Conservation (phyloP, 768 basidiomycete genomes). For the Serendipita vermifera region DNA sequence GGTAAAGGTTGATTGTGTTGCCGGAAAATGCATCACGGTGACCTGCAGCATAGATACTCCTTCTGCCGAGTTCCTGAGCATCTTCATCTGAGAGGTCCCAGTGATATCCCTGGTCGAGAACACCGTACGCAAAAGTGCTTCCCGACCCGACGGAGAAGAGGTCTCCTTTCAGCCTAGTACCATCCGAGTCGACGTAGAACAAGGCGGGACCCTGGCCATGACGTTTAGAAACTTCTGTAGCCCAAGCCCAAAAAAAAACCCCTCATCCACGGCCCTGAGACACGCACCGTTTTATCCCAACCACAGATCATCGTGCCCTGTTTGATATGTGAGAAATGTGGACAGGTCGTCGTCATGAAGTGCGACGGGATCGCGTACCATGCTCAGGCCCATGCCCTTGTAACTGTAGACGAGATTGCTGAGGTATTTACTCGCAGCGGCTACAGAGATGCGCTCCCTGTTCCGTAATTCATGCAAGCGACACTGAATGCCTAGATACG, state of each 20-base stretch:
- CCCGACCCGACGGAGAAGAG: slow-evolving; percentile 99
- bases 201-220: slow-evolving; percentile 67
- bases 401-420: slow-evolving; percentile 95
- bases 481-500: slow-evolving; percentile 96
- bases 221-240: slow-evolving; percentile 8
- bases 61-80: slow-evolving; percentile 83
- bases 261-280: neutral
- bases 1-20: slow-evolving; percentile 91
- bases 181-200: slow-evolving; percentile 97
- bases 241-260: neutral
- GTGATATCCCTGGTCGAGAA: slow-evolving; percentile 86
- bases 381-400: slow-evolving; percentile 98
- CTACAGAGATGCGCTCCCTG: slow-evolving; percentile 92
- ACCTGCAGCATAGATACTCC: slow-evolving; percentile 93
- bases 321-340: neutral
- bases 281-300: slow-evolving; percentile 90
- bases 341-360: neutral
- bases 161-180: slow-evolving; percentile 87
- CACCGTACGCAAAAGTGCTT: slow-evolving; percentile 97
- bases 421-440: slow-evolving; percentile 96
- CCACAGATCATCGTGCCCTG: slow-evolving; percentile 99
- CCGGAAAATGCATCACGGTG: slow-evolving; percentile 95
- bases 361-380: slow-evolving; percentile 44
- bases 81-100: slow-evolving; percentile 91
- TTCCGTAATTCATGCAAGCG: slow-evolving; percentile 93